Conservation (phyloP, 2,329 filamentous ascomycete genomes). For the Trichoderma citrinoviride region DNA sequence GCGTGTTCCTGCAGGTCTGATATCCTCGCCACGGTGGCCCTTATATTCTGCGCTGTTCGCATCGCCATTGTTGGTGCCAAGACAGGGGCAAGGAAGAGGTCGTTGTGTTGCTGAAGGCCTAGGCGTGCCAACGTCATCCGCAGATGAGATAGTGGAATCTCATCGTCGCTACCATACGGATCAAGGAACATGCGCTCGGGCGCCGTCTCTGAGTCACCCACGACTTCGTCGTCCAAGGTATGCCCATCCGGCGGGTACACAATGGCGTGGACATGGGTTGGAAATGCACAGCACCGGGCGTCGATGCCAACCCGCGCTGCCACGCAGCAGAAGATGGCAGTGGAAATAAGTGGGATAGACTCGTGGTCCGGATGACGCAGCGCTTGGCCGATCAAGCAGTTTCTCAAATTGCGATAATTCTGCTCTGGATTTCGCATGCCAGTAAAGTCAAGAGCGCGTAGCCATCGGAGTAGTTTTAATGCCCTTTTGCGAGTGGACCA, state of each 20-base stretch:
- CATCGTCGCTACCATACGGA: conserved; percentile 68
- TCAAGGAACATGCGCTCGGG: conserved; percentile 71
- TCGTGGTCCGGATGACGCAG: conserved; percentile 70
- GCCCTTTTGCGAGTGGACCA: conserved; percentile 67
- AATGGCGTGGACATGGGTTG: conserved; percentile 80
- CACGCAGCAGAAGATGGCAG: conserved; percentile 80
- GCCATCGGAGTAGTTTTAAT: conserved; percentile 63
- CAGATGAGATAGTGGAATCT: conserved; percentile 61
- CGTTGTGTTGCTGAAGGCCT: conserved; percentile 43
- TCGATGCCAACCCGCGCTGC: conserved; percentile 71
- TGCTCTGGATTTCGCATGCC: conserved; percentile 64
- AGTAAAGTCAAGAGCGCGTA: conserved; percentile 65
- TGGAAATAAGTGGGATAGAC: conserved; percentile 81
- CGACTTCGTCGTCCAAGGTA: conserved; percentile 54
- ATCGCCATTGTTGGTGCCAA: conserved; percentile 65
- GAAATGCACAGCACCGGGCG: conserved; percentile 76
- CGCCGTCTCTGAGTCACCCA: conserved; percentile 35
- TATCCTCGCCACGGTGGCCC: conserved; percentile 56
- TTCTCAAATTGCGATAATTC: conserved; percentile 76
- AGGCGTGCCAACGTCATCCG: conserved; percentile 55
- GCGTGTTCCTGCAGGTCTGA: conserved; percentile 31
- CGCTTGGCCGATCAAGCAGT: conserved; percentile 83
- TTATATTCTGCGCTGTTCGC: conserved; percentile 73
- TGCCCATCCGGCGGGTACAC: conserved; percentile 61
- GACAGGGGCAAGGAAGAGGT: conserved; percentile 61